A percentile compares a stretch with the other conserved stretches of the same genome.
Conservation (phyloP, 306 rosid genomes). For the Prunus campanulata region DNA sequence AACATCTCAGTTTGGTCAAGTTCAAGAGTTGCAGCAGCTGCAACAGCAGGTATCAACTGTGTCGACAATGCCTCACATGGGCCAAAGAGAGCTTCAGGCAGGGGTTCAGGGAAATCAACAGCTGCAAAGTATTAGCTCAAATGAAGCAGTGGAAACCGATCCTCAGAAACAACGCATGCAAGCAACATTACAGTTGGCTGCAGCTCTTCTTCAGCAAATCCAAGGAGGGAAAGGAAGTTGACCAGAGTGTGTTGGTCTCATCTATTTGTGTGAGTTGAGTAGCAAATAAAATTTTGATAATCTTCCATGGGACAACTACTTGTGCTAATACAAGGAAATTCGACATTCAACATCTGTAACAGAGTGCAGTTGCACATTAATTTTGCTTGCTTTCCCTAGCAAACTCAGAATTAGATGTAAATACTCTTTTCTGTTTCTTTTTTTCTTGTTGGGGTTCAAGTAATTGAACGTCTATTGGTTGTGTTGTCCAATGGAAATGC, state of each 20-base stretch:
- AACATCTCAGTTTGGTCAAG: conserved; percentile 52
- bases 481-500: background rate
- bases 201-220: conserved; percentile 91
- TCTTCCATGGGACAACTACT: background rate
- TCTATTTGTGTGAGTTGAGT: background rate
- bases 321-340: background rate
- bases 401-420: background rate
- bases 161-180: conserved; percentile 86
- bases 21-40: conserved; percentile 43
- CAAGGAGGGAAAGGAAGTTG: conserved; percentile 85
- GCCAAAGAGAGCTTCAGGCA: conserved; percentile 57
- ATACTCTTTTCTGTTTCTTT: background rate
- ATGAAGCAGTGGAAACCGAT: conserved; percentile 66
- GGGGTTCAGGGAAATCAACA: conserved; percentile 56
- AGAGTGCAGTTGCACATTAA: background rate
- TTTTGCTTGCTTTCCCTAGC: background rate
- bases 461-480: background rate
- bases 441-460: background rate
- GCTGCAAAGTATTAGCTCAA: conserved; percentile 28
- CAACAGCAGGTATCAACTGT: conserved; percentile 47
- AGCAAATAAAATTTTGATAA: background rate
- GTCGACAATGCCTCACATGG: conserved; percentile 39
- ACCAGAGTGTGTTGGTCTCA: conserved; percentile 7
- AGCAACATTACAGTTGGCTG: conserved; percentile 91
- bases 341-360: background rate